phyloP scores from a whole-genome alignment of 2,329 filamentous ascomycete species.

The Dothistroma septosporum region DNA sequence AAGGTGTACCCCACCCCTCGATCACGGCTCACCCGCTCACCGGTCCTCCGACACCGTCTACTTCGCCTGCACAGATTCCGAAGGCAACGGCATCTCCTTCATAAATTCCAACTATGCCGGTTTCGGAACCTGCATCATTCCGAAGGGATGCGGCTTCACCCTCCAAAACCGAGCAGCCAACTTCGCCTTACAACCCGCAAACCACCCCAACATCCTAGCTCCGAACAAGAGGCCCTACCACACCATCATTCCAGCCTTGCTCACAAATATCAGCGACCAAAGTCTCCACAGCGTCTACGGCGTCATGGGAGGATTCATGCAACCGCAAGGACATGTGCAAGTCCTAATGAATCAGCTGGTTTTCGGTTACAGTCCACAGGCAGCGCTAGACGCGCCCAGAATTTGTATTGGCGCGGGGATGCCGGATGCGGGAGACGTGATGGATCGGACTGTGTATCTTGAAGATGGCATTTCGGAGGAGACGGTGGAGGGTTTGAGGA shows the following conservation, averaged over 20 bases:
- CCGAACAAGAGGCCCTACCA: constrained; percentile 90
- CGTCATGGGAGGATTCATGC: constrained; percentile 98
- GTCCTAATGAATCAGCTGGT: constrained; percentile 85
- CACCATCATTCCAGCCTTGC: constrained; percentile 91
- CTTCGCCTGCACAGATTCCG: constrained; percentile 74
- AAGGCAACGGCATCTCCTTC: constrained; percentile 89
- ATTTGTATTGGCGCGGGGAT: constrained; percentile 78
- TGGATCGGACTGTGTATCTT: constrained; percentile 65
- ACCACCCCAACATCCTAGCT: constrained; percentile 75
- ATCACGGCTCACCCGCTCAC: constrained; percentile 78
- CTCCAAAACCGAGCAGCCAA: constrained; percentile 90
- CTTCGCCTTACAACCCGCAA: constrained; percentile 63
- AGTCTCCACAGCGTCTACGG: constrained; percentile 82
- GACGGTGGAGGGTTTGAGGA: constrained; percentile 62
- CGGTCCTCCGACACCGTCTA: constrained; percentile 91
- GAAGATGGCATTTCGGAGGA: constrained; percentile 75
- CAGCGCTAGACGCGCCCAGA: constrained; percentile 85
- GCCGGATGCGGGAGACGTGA: constrained; percentile 55
- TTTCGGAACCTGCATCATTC: constrained; percentile 84
- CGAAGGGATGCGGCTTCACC: constrained; percentile 81
- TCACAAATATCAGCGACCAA: constrained; percentile 71
- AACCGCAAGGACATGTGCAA: constrained; percentile 93
- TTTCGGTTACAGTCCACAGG: constrained; percentile 76
- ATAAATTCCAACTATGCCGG: constrained; percentile 94
- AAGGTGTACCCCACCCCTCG: constrained; percentile 50